Base-by-base conservation (phyloP, 805 yeast species). In the Ogataea paradorogensis region DNA sequence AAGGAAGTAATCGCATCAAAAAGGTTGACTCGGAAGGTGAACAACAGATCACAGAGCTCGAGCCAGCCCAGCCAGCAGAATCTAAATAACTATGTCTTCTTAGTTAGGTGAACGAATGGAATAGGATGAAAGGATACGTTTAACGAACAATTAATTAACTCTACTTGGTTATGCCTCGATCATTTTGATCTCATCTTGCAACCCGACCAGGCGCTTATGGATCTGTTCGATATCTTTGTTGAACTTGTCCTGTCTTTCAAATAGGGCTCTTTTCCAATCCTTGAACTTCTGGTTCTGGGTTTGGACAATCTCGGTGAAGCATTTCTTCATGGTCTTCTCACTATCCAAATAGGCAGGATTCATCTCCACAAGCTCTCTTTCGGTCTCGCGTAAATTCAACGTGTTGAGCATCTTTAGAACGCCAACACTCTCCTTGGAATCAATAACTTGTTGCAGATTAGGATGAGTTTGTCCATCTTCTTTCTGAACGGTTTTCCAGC, bases 201-300 rank as follows among this genome's bases (percentile, higher is more conserved):
- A 49, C 21, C 50, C 43, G 11, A 67, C 52, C 25, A 74, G 57
- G 15, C 61, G 50, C 11, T 51, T 50, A 45, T 72, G 73, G 34
- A 66, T 45, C 9, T 48, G 53, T 40, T 73, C 78, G 42, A 83
- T 71, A 39, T 76, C 83, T 30, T 65, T 58, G 49, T 82, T 82
- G 47, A 77, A 72, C 38, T 59, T 58, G n/a, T 63, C 65, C 58
- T 83, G 89, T 52, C 74, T 74, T 14, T 66, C 67, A 35, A 73
- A 66, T 33, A 84, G 62, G 0, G 74, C 74, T 40, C 59, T 61
- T 52, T 79, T 79, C 86, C 87, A 80, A 23, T 73, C 78, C 52
- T 73, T 74, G 47, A 82, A 81, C 46, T 74, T 71, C 33, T 56
- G 62, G 45, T 81, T 86, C 53, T 82, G 82, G 3, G 52, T 40